A percentile compares a stretch with the other conserved stretches of the same genome.
These are phyloP conservation scores for Macadamia tetraphylla DNA, from an alignment of 164 flowering plant genomes.

Conservation along the genomic window DNA sequence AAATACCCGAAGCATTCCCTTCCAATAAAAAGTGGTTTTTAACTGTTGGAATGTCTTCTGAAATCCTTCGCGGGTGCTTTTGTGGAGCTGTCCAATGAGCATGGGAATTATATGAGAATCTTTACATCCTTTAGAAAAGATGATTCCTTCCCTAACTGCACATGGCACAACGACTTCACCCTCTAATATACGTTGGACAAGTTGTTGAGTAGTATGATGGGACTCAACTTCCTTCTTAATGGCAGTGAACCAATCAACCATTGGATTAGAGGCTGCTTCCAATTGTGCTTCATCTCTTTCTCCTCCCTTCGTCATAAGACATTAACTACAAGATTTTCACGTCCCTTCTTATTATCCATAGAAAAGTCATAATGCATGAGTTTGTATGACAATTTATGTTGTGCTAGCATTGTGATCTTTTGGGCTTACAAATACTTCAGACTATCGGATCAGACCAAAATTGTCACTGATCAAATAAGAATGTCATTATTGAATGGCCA, in stretches of 20 bases:
- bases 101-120: not conserved
- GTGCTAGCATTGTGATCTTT: not conserved
- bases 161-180: not conserved
- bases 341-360: not conserved
- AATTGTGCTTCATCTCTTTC: not conserved
- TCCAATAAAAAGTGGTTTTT: too few species aligned
- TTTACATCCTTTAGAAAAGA: not conserved
- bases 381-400: slow-evolving; percentile 1
- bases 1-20: not conserved
- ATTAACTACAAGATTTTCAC: slow-evolving; percentile 4
- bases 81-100: too few species aligned
- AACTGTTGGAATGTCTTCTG: too few species aligned
- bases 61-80: too few species aligned
- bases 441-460: slow-evolving; percentile 11
- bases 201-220: not conserved
- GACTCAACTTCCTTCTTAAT: not conserved
- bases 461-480: slow-evolving; percentile 13
- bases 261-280: not conserved
- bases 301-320: not conserved
- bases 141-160: not conserved
- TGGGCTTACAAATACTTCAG: slow-evolving; percentile 9
- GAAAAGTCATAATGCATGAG: slow-evolving; percentile 10
- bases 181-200: not conserved
- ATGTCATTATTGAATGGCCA: slow-evolving; percentile 10
- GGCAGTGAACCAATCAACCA: not conserved